Evolutionary conservation across 1,139 yeast genomes (phyloP).

Genomic region (Nakaseomyces sp.): DNA sequence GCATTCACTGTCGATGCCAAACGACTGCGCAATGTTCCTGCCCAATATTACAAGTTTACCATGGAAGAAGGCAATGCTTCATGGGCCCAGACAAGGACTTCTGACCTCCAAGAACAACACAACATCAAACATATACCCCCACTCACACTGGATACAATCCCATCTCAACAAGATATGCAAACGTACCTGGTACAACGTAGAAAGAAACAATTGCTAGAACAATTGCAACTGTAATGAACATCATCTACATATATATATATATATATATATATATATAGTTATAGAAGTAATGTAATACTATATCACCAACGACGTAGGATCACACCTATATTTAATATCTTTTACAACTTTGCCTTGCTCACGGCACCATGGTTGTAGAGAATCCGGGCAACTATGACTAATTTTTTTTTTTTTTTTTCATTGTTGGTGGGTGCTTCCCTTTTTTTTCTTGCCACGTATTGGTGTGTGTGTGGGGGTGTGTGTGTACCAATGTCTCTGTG

Average conservation of each 20-base stretch:
- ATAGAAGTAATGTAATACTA: no score
- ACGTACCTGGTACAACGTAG: constrained; percentile 5
- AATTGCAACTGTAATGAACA: constrained; percentile 1
- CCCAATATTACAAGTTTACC: neutral
- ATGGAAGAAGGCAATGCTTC: neutral
- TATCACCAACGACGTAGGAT: no score
- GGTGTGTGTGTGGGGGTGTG: no score
- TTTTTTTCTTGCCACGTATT: no score
- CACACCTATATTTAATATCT: no score
- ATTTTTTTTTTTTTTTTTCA: neutral
- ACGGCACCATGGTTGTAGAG: neutral
- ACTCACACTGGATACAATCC: neutral
- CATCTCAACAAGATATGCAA: constrained; percentile 1
- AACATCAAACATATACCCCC: neutral
- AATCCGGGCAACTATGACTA: neutral
- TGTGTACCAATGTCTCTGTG: no score
- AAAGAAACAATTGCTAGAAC: constrained; percentile 3
- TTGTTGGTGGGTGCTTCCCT: no score
- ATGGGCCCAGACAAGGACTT: no score
- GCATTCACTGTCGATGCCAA: neutral
- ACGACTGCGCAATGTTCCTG: neutral
- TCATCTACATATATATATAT: neutral
- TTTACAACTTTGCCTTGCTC: no score
- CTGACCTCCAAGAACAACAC: neutral
- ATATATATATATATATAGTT: neutral